Percentiles rank a stretch among this genome's conserved stretches.
phyloP scores from a whole-genome alignment of 495 filamentous ascomycete species.

The Oidiodendron maius region DNA sequence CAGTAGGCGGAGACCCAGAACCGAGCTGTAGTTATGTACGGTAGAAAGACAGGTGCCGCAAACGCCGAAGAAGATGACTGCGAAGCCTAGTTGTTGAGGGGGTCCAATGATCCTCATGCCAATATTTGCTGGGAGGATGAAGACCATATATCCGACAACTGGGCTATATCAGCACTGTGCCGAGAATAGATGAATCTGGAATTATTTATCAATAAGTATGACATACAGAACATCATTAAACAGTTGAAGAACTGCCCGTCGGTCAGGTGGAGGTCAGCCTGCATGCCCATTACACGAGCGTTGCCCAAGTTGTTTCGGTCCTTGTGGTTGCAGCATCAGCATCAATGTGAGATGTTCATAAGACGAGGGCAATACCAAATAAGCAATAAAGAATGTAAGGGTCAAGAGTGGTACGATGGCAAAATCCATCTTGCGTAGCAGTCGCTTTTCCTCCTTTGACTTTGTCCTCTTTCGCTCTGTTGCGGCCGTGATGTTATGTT shows the following conservation, averaged over 20 bases:
- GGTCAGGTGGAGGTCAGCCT: slow-evolving; percentile 24
- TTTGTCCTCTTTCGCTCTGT: neutral
- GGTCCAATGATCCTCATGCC: neutral
- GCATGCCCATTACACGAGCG: slow-evolving; percentile 32
- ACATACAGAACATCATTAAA: slow-evolving; percentile 6
- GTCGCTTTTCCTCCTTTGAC: neutral
- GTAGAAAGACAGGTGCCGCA: neutral
- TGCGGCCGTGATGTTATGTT: neutral
- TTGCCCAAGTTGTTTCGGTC: slow-evolving; percentile 38
- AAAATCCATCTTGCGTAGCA: slow-evolving; percentile 2
- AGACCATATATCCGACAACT: slow-evolving; percentile 8
- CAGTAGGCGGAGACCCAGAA: neutral
- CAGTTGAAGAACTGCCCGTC: slow-evolving; percentile 18
- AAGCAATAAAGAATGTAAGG: slow-evolving; percentile 2
- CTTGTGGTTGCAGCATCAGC: slow-evolving; percentile 16
- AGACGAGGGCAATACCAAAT: neutral
- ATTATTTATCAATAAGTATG: neutral
- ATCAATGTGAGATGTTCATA: neutral
- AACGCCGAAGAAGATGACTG: slow-evolving; percentile 1
- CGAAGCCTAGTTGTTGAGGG: neutral
- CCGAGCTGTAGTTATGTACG: neutral
- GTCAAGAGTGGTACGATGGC: slow-evolving; percentile 2
- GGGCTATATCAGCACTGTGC: neutral
- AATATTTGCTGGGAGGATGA: neutral
- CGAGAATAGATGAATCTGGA: neutral